A percentile compares a stretch with the other conserved stretches of the same genome.
Evolutionary conservation across 2,329 filamentous ascomycete species (phyloP).

Genomic region (Curvularia hawaiiensis): DNA sequence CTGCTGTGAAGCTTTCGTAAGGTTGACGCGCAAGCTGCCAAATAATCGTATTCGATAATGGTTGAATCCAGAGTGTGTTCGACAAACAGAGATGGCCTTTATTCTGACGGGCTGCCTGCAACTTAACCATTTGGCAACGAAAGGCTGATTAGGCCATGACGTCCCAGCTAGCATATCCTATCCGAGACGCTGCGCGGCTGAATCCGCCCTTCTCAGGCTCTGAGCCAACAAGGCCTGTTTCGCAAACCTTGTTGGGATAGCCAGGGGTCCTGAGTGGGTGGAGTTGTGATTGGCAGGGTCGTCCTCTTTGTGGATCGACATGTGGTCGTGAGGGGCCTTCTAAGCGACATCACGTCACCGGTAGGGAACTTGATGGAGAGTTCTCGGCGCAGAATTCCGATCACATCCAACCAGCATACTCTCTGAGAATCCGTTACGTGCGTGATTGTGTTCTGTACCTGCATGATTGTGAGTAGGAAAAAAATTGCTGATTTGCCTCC

Average conservation of each 20-base stretch:
- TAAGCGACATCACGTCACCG: slow-evolving; percentile 40
- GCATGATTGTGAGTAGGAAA: slow-evolving; percentile 22
- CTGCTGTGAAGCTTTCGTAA: slow-evolving; percentile 14
- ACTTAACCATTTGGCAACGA: slow-evolving; percentile 18
- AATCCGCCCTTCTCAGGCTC: slow-evolving; percentile 22
- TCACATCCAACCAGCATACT: slow-evolving; percentile 18
- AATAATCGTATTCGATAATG: slow-evolving; percentile 6
- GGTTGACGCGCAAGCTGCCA: slow-evolving; percentile 20
- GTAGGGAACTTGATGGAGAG: slow-evolving; percentile 16
- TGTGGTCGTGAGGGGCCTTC: slow-evolving; percentile 15
- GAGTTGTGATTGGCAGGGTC: slow-evolving; percentile 29
- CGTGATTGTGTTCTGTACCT: slow-evolving; percentile 30
- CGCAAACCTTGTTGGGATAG: slow-evolving; percentile 19
- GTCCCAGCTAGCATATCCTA: slow-evolving; percentile 19
- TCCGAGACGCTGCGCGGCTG: slow-evolving; percentile 22
- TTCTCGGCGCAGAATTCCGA: slow-evolving; percentile 31
- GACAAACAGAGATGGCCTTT: not conserved
- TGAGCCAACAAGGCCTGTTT: slow-evolving; percentile 15
- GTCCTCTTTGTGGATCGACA: slow-evolving; percentile 25
- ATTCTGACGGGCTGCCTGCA: slow-evolving; percentile 2
- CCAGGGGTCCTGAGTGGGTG: slow-evolving; percentile 2
- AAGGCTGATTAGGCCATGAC: slow-evolving; percentile 32
- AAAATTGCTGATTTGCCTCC: slow-evolving; percentile 6
- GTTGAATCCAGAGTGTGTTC: not conserved
- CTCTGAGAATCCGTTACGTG: slow-evolving; percentile 24